phyloP scores from a whole-genome alignment of 768 basidiomycete species.

The Tubosaeta brunneosetosa region DNA sequence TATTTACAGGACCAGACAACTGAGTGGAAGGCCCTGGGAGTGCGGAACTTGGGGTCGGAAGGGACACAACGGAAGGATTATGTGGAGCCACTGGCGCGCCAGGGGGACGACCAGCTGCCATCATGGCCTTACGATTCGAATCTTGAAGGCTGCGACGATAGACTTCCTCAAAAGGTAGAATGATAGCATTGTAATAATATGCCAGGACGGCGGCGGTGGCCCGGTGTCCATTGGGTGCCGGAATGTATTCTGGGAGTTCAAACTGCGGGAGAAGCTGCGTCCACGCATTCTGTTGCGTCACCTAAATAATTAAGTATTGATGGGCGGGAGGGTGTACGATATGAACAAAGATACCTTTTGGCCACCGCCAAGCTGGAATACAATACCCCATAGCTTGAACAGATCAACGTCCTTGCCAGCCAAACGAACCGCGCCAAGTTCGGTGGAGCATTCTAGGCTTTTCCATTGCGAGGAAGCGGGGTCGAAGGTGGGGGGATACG shows the following conservation, averaged over 20 bases:
- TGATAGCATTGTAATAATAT: slow-evolving; percentile 56
- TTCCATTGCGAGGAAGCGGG: slow-evolving; percentile 60
- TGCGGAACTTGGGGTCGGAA: slow-evolving; percentile 11
- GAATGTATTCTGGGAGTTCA: slow-evolving; percentile 56
- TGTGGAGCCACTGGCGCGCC: slow-evolving; percentile 12
- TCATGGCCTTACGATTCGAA: slow-evolving; percentile 52
- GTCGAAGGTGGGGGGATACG: slow-evolving; percentile 56
- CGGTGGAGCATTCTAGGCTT: slow-evolving; percentile 54
- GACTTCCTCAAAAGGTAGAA: slow-evolving; percentile 68
- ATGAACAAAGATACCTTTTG: slow-evolving; percentile 45
- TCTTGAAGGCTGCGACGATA: slow-evolving; percentile 61
- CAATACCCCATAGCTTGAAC: slow-evolving; percentile 66
- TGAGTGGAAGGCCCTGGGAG: slow-evolving; percentile 19
- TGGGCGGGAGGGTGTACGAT: slow-evolving; percentile 9
- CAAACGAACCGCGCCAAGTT: slow-evolving; percentile 60
- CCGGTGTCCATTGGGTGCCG: slow-evolving; percentile 41
- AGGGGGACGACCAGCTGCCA: slow-evolving; percentile 35
- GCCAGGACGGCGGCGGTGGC: slow-evolving; percentile 49
- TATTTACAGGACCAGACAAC: slow-evolving; percentile 12
- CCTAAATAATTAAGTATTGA: slow-evolving; percentile 29
- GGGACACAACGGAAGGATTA: slow-evolving; percentile 16
- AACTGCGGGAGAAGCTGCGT: slow-evolving; percentile 47
- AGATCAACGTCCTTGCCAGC: slow-evolving; percentile 74
- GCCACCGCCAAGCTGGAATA: slow-evolving; percentile 57
- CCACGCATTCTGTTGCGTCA: slow-evolving; percentile 56